Evolutionary conservation across 768 basidiomycete genomes (phyloP), one percentile per base, ranked within the genome.

Genomic region (Mrakia hoshinonis): DNA sequence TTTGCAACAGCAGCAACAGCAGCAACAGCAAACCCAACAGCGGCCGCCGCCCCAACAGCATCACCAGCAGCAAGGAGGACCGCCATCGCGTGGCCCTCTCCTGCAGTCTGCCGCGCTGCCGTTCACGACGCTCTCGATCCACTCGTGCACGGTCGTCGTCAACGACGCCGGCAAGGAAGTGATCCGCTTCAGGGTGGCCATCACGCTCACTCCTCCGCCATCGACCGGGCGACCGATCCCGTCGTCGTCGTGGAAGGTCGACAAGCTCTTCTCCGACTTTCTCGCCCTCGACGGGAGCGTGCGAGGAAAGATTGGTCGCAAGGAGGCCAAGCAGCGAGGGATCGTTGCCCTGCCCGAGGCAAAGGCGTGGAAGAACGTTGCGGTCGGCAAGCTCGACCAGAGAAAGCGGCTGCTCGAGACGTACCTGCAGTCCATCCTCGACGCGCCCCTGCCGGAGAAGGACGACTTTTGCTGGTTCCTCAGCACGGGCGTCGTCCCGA

Each of bases 311-410:
- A 74, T 79, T 34, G 86, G 83, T 64, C 88, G 87, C 78, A 85
- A 84, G 63, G 82, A 89, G 24, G 85, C 83, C 52, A 80, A 81
- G 75, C 68, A 70, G 38, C 93, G 92, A 82, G 90, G 85, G 80
- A 87, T 98, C 61, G 87, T 83, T 24, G 83, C 80, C 67, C 79
- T 99, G 70, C 96, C 96, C 1, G 96, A 99, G 78, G 90, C 91
- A 31, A 89, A 88, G 79, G 82, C 96, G 11, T 97, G 95, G 90
- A 94, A 87, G 79, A 96, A 98, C 81, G 92, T 95, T 79, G 93
- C 94, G 0, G 95, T 95, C 38, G 91, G 91, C 36, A 94, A 90
- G 82, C 91, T 93, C 52, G 96, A 98, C 82, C 92, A 95, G 80
- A 82, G 95, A 74, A 98, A 97, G 83, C 92, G 90, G 76, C 79